Conservation (phyloP, 1,139 yeast species). For the Geotrichum candidum region DNA sequence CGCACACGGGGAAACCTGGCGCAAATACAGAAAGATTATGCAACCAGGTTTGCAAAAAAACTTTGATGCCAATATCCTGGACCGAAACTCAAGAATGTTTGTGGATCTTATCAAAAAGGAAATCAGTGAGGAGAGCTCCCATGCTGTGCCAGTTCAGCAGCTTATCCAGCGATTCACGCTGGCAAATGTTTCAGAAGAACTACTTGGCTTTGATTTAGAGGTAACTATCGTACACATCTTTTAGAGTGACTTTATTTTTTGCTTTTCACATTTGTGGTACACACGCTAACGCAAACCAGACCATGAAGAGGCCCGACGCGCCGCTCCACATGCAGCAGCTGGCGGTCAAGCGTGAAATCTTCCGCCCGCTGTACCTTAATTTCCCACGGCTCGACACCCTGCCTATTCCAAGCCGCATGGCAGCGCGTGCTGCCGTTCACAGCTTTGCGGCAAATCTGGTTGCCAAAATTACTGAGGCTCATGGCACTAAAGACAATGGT, state of each 20-base stretch:
- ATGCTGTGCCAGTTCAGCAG: conserved; percentile 37
- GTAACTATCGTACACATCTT: conserved; percentile 23
- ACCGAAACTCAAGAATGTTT: conserved; percentile 5
- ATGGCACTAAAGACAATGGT: conserved; percentile 11
- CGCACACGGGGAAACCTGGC: conserved; percentile 55
- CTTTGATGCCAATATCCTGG: conserved; percentile 38
- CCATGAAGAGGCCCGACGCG: conserved; percentile 32
- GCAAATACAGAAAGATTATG: conserved; percentile 42
- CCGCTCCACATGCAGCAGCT: conserved; percentile 41
- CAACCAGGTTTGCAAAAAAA: conserved; percentile 46
- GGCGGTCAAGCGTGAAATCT: conserved; percentile 48
- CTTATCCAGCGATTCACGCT: conserved; percentile 45
- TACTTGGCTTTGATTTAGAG: conserved; percentile 47
- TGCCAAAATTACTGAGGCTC: conserved; percentile 25
- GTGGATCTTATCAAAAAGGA: conserved; percentile 21
- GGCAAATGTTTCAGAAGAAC: conserved; percentile 48
- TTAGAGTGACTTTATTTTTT: background rate
- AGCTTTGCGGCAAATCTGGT: conserved; percentile 40
- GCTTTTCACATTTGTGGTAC: background rate
- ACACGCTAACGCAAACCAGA: conserved; percentile 16
- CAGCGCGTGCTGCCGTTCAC: conserved; percentile 43
- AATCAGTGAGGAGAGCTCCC: conserved; percentile 6
- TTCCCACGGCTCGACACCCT: conserved; percentile 50
- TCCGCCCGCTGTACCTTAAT: conserved; percentile 49
- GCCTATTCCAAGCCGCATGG: conserved; percentile 46